phyloP scores from a whole-genome alignment of 2,329 filamentous ascomycete species.

The Rhinocladiella mackenziei region DNA sequence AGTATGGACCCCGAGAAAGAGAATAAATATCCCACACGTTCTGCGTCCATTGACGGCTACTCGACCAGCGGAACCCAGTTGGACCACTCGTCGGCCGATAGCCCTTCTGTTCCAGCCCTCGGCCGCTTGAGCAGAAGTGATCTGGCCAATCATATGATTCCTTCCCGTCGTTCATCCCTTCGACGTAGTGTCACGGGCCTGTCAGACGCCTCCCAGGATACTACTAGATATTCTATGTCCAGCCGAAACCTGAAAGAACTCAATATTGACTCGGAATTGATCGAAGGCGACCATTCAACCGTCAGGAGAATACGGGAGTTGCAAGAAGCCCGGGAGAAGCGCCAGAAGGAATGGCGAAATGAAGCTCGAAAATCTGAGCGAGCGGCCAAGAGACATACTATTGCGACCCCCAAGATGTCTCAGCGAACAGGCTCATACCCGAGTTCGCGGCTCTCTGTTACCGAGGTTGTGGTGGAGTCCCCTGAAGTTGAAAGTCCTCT shows the following conservation, averaged over 20 bases:
- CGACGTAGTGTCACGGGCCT: constrained; percentile 51
- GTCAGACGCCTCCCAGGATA: constrained; percentile 58
- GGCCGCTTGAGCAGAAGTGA: constrained; percentile 23
- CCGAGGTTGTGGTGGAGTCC: constrained; percentile 24
- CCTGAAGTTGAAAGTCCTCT: constrained; percentile 22
- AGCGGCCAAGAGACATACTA: constrained; percentile 24
- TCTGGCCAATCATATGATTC: constrained; percentile 38
- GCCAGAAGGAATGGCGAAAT: constrained; percentile 30
- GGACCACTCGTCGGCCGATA: constrained; percentile 9
- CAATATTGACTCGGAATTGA: constrained; percentile 39
- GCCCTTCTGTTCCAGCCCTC: constrained; percentile 12
- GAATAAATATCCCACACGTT: constrained; percentile 11
- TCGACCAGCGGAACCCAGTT: constrained; percentile 4
- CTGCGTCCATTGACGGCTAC: constrained; percentile 18
- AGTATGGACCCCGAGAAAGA: constrained; percentile 22
- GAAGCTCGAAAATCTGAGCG: constrained; percentile 27
- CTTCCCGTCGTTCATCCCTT: constrained; percentile 52
- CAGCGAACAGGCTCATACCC: constrained; percentile 20
- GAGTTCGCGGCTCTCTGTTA: constrained; percentile 27
- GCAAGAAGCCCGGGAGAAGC: constrained; percentile 53
- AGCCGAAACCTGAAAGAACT: constrained; percentile 40
- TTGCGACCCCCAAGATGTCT: constrained; percentile 21
- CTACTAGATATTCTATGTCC: constrained; percentile 49
- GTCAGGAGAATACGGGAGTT: constrained; percentile 56
- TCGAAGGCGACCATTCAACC: constrained; percentile 53